Conservation (phyloP, 306 rosid species). For the Fagus crenata region DNA sequence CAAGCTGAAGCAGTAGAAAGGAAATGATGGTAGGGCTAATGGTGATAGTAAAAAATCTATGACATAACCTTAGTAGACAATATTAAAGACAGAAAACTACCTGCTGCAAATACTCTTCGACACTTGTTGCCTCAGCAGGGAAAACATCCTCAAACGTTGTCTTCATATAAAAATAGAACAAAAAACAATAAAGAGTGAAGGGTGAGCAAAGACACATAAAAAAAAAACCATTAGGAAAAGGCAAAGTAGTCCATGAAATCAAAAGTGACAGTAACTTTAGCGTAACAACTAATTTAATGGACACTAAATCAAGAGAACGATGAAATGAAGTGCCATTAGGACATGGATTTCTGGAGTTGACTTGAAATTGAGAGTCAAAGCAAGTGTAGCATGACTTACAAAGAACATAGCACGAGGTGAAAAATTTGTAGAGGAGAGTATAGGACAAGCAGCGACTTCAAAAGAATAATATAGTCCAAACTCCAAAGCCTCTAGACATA, state of each 20-base stretch:
- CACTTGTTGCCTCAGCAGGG: slow-evolving; percentile 94
- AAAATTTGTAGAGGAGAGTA: no score
- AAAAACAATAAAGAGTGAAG: slow-evolving; percentile 6
- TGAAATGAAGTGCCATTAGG: not conserved
- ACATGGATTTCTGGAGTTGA: slow-evolving; percentile 7
- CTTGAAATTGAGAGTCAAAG: not conserved
- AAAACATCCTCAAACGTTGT: slow-evolving; percentile 98
- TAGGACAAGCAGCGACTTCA: no score
- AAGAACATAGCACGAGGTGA: not conserved
- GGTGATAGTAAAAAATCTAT: not conserved
- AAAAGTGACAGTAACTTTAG: slow-evolving; percentile 5
- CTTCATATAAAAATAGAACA: slow-evolving; percentile 40
- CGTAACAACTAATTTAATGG: not conserved
- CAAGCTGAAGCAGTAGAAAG: not conserved
- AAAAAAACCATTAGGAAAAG: not conserved
- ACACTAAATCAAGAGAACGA: slow-evolving; percentile 25
- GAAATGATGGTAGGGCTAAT: not conserved
- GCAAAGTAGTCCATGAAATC: slow-evolving; percentile 11
- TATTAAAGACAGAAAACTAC: slow-evolving; percentile 43
- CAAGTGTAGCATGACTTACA: not conserved
- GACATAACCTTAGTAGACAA: slow-evolving; percentile 3
- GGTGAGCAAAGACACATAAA: slow-evolving; percentile 26
- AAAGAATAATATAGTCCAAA: no score
- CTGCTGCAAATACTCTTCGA: slow-evolving; percentile 99
- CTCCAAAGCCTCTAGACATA: no score